A percentile compares a stretch with the other conserved stretches of the same genome.
phyloP scores from a whole-genome alignment of 2,329 filamentous ascomycete species.

The Diplocarpon mali region DNA sequence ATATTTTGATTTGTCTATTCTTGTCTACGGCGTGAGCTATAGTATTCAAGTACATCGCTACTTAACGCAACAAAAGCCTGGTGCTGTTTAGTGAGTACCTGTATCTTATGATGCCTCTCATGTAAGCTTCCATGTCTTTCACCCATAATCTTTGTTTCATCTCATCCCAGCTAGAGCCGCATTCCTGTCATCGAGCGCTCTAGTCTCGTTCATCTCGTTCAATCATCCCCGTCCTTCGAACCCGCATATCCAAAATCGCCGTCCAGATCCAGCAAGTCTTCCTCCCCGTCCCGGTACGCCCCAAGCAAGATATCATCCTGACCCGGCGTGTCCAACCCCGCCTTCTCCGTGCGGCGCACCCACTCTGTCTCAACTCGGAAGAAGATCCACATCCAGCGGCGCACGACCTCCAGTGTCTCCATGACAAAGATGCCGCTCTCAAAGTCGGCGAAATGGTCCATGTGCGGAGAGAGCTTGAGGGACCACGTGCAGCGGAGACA shows the following conservation, averaged over 20 bases:
- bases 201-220: too few relatives aligned
- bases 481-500: slow-evolving; percentile 83
- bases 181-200: too few relatives aligned
- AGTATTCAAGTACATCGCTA: too few relatives aligned
- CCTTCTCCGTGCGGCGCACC: slow-evolving; percentile 42
- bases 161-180: too few relatives aligned
- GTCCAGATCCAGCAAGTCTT: slow-evolving; percentile 27
- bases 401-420: slow-evolving; percentile 74
- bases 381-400: slow-evolving; percentile 96
- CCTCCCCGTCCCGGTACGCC: slow-evolving; percentile 57
- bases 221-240: not conserved
- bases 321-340: slow-evolving; percentile 38
- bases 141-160: too few relatives aligned
- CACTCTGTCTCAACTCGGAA: slow-evolving; percentile 92
- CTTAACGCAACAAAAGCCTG: too few relatives aligned
- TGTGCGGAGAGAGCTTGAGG: slow-evolving; percentile 70
- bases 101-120: too few relatives aligned
- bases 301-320: slow-evolving; percentile 65
- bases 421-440: slow-evolving; percentile 84
- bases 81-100: too few relatives aligned
- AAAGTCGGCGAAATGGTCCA: slow-evolving; percentile 76
- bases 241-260: slow-evolving; percentile 9
- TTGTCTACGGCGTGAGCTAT: too few relatives aligned
- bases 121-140: too few relatives aligned
- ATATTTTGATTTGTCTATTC: too few relatives aligned